Base-by-base conservation (phyloP, 1,284 basidiomycete genomes). In the Cryptococcus neoformans region DNA sequence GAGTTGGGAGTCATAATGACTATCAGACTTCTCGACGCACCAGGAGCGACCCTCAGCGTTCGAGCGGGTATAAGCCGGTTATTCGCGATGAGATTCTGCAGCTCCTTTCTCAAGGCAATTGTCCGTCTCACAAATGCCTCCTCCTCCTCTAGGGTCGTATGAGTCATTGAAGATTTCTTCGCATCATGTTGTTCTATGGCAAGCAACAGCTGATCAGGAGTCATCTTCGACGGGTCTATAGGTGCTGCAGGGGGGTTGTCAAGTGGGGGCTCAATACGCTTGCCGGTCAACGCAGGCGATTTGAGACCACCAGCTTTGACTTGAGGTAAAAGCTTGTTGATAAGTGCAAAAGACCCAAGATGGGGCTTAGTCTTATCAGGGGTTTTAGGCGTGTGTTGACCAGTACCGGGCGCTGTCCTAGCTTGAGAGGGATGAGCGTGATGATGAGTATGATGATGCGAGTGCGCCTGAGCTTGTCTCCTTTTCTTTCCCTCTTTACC, bases 1-100 rank as follows among this genome's bases (percentile, higher is more conserved):
- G 79, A 79, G 49, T 75, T 79, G 3, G 80, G 80, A 3, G 76
- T 78, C 69, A 79, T 78, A 57, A 81, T 69, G 0, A 79, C 76
- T 17, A 81, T 72, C 17, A 81, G 66, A 57, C 78, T 77, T 34
- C 71, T 60, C 49, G 77, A 74, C 9, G 65, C 56, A 1, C 66
- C 63, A 1, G 79, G 67, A 0, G 69, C 65, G 0, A 81, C 67
- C 5, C 70, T 62, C 10, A 81, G 59, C 46, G 66, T 63, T 10
- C 76, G 65, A 14, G 78, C 73, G 7, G 77, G 75, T 2, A 79
- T 65, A 48, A 81, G 70, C 54, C 76, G 72, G 40, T 72, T 74
- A 0, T 62, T 55, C 9, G 66, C 58, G 55, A 81, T 73, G 5
- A 78, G 72, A 34, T 65, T 70, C 51, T 75, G 69, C 34, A 81